A percentile compares a stretch with the other conserved stretches of the same genome.
phyloP scores from a whole-genome alignment of 78 protist genomes.

The Creolimax fragrantissima region DNA sequence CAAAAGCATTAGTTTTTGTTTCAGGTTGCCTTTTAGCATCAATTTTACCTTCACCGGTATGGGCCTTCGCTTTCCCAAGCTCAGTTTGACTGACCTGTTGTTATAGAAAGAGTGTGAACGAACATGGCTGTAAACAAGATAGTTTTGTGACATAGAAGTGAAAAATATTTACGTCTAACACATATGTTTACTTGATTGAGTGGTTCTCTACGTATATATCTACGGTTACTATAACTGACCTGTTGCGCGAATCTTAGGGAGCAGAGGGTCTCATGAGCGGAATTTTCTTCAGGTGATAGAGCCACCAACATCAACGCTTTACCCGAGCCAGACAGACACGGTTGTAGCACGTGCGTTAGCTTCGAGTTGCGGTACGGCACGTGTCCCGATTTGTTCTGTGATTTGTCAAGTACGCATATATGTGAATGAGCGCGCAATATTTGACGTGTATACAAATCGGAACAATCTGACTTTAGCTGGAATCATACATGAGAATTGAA shows the following conservation, averaged over 20 bases:
- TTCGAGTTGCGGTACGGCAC: conserved; percentile 55
- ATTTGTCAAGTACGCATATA: no score
- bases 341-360: conserved; percentile 56
- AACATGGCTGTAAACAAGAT: background rate
- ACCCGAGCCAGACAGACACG: conserved; percentile 26
- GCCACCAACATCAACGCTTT: conserved; percentile 45
- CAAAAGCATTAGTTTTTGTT: no score
- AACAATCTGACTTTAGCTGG: no score
- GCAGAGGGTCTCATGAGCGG: conserved; percentile 21
- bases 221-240: background rate
- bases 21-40: no score
- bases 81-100: conserved; percentile 4
- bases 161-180: background rate
- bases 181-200: background rate
- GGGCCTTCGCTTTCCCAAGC: background rate
- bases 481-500: no score
- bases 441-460: no score
- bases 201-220: background rate
- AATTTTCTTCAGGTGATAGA: conserved; percentile 8
- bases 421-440: no score
- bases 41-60: background rate
- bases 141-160: background rate
- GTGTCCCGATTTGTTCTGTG: conserved; percentile 26
- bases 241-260: conserved; percentile 36
- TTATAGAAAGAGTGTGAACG: background rate